Conservation (phyloP, 2,329 filamentous ascomycete species). For the Diaporthe sp. region DNA sequence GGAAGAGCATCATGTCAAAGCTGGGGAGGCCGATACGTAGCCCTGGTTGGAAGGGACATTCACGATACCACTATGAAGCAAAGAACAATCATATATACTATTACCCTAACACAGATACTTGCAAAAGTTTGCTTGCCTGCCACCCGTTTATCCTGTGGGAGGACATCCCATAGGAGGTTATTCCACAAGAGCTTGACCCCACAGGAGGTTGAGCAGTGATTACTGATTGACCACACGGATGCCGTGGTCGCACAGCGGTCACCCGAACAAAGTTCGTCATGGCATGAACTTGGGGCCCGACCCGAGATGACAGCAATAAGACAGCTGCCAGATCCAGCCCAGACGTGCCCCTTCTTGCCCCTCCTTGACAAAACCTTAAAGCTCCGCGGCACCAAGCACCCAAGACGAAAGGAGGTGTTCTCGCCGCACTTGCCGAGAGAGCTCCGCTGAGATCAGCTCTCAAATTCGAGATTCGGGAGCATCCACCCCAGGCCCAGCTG, state of each 20-base stretch:
- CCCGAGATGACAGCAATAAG: conserved; percentile 11
- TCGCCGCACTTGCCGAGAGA: conserved; percentile 19
- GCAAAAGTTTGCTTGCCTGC: neutral
- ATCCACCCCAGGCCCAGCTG: neutral
- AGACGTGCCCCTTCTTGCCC: neutral
- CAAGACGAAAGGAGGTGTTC: neutral
- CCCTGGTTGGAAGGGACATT: neutral
- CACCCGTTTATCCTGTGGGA: neutral
- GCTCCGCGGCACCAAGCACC: neutral
- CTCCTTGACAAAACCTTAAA: conserved; percentile 1
- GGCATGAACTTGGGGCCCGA: conserved; percentile 10
- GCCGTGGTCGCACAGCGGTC: neutral
- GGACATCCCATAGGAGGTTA: neutral
- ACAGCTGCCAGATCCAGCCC: conserved; percentile 1
- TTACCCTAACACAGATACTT: neutral
- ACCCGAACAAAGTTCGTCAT: neutral
- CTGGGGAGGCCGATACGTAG: neutral
- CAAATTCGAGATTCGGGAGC: conserved; percentile 13
- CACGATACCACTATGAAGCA: neutral
- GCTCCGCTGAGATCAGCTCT: conserved; percentile 8
- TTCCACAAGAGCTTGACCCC: neutral
- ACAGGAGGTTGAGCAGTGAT: neutral
- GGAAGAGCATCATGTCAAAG: neutral
- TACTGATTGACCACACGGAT: no score
- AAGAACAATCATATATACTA: neutral